Conservation (phyloP, 345 rosid species). For the Camelina sativa region DNA sequence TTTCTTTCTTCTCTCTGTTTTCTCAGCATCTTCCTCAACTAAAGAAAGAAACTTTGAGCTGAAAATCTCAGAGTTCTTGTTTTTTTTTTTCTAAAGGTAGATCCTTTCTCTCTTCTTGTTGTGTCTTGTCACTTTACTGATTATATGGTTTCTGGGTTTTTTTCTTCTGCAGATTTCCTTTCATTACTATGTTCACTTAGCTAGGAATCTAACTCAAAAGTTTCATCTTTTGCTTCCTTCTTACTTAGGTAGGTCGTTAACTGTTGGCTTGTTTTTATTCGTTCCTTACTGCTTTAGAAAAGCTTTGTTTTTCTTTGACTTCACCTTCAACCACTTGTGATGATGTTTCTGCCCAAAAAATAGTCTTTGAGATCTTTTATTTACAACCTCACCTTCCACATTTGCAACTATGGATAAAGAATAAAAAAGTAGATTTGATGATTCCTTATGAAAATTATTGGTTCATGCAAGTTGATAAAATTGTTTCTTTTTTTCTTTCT, state of each 20-base stretch:
- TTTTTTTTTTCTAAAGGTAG: constrained; percentile 26
- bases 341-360: neutral
- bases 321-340: constrained; percentile 2
- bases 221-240: constrained; percentile 1
- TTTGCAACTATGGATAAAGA: neutral
- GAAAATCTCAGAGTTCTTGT: constrained; percentile 27
- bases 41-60: constrained; percentile 14
- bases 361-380: constrained; percentile 16
- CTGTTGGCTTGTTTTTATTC: constrained; percentile 1
- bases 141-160: constrained; percentile 28
- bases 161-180: neutral
- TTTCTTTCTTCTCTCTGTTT: constrained; percentile 20
- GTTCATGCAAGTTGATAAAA: constrained; percentile 17
- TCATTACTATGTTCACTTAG: neutral
- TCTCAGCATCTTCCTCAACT: constrained; percentile 17
- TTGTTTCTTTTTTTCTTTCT: constrained; percentile 8
- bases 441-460: constrained; percentile 25
- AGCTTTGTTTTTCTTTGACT: constrained; percentile 8
- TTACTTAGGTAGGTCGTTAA: constrained; percentile 1
- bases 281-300: constrained; percentile 15
- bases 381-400: neutral
- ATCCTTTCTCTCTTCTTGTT: constrained; percentile 19
- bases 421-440: neutral
- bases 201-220: constrained; percentile 2
- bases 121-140: constrained; percentile 16